phyloP scores from a whole-genome alignment of 345 rosid species.

The Hibiscus mutabilis region DNA sequence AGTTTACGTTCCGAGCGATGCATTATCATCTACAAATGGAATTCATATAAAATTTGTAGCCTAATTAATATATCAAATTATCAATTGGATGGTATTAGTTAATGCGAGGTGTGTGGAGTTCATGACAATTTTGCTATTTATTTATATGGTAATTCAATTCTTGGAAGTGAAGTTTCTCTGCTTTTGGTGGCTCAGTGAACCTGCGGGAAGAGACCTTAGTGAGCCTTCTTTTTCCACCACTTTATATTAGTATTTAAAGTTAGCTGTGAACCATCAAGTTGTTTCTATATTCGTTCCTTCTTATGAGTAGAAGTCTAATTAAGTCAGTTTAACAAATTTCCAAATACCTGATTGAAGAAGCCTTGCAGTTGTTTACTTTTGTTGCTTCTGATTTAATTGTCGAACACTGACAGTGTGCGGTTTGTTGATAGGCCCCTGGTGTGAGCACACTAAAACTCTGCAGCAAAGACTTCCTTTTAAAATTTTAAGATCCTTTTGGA shows the following conservation, averaged over 20 bases:
- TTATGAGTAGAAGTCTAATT: background rate
- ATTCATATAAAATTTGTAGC: background rate
- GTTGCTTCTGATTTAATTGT: background rate
- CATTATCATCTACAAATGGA: background rate
- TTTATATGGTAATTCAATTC: background rate
- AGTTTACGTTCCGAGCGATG: background rate
- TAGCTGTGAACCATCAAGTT: background rate
- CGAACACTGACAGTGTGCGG: background rate
- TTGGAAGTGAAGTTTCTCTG: background rate
- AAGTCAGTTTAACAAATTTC: background rate
- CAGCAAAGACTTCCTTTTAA: background rate
- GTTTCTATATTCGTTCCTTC: background rate
- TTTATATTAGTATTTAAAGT: background rate
- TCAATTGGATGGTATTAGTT: background rate
- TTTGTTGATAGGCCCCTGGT: conserved; percentile 7
- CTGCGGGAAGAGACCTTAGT: background rate
- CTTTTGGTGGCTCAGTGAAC: background rate
- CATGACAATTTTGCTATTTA: background rate
- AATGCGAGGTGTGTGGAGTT: background rate
- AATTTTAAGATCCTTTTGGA: conserved; percentile 11
- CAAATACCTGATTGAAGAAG: background rate
- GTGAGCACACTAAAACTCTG: background rate
- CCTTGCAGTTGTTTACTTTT: background rate
- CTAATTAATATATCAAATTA: background rate
- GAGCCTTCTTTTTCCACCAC: background rate